These are phyloP conservation scores for Zoysia matrella DNA, from an alignment of 202 grass and related monocot species.

Conservation along the genomic window DNA sequence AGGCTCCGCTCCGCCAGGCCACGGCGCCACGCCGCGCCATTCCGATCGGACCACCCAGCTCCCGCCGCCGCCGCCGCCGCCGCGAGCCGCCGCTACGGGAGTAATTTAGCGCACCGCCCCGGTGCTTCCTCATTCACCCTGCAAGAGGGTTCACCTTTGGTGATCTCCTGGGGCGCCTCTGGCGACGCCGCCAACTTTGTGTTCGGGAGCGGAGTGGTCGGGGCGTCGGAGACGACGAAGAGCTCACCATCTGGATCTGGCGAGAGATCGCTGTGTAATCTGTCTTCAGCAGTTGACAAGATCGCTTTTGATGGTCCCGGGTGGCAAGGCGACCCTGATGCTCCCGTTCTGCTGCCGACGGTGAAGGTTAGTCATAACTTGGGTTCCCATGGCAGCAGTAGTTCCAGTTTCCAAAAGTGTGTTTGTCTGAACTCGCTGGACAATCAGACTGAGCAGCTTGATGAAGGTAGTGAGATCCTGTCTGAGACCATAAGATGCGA, in stretches of 20 bases:
- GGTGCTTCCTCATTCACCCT: slow-evolving; percentile 20
- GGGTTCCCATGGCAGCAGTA: slow-evolving; percentile 1
- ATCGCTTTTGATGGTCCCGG: slow-evolving; percentile 34
- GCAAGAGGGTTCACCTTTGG: slow-evolving; percentile 26
- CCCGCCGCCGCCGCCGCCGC: slow-evolving; percentile 7
- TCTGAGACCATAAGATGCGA: slow-evolving; percentile 19
- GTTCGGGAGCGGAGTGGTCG: slow-evolving; percentile 37
- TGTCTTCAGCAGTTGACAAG: slow-evolving; percentile 21
- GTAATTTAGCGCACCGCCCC: slow-evolving; percentile 31
- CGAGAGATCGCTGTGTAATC: slow-evolving; percentile 2
- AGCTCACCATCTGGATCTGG: slow-evolving; percentile 45
- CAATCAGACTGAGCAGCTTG: background rate
- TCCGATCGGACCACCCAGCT: slow-evolving; percentile 42
- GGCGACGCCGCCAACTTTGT: slow-evolving; percentile 30
- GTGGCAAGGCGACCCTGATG: slow-evolving; percentile 33
- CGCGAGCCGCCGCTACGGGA: slow-evolving; percentile 18
- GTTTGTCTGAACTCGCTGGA: background rate
- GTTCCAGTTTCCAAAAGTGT: slow-evolving; percentile 2
- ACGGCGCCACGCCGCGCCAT: slow-evolving; percentile 43
- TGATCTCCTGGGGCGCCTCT: slow-evolving; percentile 36
- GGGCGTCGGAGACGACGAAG: slow-evolving; percentile 38
- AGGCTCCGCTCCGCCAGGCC: slow-evolving; percentile 35
- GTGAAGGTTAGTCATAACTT: slow-evolving; percentile 17
- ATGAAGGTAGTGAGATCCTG: background rate
- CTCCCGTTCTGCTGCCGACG: slow-evolving; percentile 8